Evolutionary conservation across 1,284 basidiomycete genomes (phyloP), one percentile per base, ranked within the genome.

Genomic region (Cystodermella granulosa): DNA sequence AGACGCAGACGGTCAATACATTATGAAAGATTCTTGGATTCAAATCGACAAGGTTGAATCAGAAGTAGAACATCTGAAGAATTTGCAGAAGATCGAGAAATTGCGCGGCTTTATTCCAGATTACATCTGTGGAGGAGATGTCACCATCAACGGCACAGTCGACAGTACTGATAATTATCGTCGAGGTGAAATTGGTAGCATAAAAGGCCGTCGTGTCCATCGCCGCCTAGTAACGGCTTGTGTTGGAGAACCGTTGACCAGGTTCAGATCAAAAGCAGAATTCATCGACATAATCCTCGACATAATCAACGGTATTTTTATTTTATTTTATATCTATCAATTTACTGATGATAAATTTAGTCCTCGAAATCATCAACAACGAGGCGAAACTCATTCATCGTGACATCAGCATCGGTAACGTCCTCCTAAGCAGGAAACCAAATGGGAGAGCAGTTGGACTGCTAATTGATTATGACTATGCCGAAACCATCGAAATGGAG

Each of bases 401-500:
- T 7, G 55, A 57, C 46, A 50, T 57, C 36, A 54, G 52, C 47
- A 14, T 55, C 17, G 39, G 37, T 23, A 55, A 55, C 34, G 35
- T 53, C 8, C 54, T 55, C 49, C 50, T 39, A 34, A 45, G 47
- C 22, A 34, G 43, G 47, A 21, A 34, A 18, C 34, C 7, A 3
- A 43, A 42, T 14, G 52, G 34, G 7, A 23, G 28, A 5, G 28
- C 48, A 6, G 43, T 20, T 24, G 54, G 55, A 4, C 50, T 57
- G 11, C 47, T 57, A 21, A 55, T 48, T 21, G 50, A 55, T 31
- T 55, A 51, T 44, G 55, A 57, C 41, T 39, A 53, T 17, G 16
- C 54, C 17, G n/a, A 44, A 34, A 42, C 35, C 13, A 13, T 39
- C 7, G n/a, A 31, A n/a, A 31, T 31, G 28, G n/a, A 11, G 11